These are phyloP conservation scores for Boehmeria nivea DNA, from an alignment of 306 rosid species.

Conservation along the genomic window DNA sequence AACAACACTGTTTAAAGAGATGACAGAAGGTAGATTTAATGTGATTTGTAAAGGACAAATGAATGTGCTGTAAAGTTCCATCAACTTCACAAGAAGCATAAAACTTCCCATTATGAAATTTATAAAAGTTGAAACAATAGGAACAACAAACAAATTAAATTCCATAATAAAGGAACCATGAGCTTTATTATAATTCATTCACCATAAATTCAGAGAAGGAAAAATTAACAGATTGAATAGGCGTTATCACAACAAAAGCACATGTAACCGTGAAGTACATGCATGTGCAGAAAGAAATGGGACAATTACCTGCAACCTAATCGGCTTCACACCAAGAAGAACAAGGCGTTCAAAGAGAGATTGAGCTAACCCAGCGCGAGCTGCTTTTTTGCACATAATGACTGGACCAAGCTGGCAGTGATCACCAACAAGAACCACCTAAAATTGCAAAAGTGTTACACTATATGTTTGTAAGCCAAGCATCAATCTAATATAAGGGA, in stretches of 20 bases:
- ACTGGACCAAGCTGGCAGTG: conserved; percentile 99
- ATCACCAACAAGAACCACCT: conserved; percentile 98
- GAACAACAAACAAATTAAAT: no score
- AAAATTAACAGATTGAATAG: neutral
- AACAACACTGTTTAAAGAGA: no score
- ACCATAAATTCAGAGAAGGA: neutral
- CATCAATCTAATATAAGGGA: neutral
- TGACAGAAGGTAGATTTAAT: no score
- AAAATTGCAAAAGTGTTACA: conserved; percentile 13
- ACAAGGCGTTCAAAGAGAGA: conserved; percentile 98
- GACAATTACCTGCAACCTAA: conserved; percentile 82
- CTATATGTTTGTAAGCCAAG: neutral
- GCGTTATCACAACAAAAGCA: neutral
- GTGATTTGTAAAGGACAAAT: no score
- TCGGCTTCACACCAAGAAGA: conserved; percentile 92
- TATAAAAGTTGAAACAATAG: no score
- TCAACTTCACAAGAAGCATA: no score
- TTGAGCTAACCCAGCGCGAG: conserved; percentile 98
- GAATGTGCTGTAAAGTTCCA: no score
- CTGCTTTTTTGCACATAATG: conserved; percentile 99
- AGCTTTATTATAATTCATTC: neutral
- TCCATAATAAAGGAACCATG: neutral
- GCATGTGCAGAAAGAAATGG: neutral
- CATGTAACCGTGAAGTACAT: neutral
- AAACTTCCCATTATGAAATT: no score